Base-by-base conservation (phyloP, 495 filamentous ascomycete species). In the Lepidopterella palustris region DNA sequence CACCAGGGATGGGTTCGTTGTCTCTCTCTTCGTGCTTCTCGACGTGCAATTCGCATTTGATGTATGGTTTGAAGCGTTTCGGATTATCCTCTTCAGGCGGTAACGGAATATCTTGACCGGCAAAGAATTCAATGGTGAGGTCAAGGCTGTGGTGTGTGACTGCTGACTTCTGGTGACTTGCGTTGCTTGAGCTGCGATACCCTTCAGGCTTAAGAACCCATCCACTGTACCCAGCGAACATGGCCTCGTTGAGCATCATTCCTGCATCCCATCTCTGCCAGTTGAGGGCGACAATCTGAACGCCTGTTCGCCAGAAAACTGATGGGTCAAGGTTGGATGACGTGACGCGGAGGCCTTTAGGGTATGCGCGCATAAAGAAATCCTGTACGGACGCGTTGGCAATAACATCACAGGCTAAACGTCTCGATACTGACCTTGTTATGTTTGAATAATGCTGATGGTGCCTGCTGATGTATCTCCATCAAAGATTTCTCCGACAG, bases 191-290 rank as follows among this genome's bases (percentile, higher is more conserved):
- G 57, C 78, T 79, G 39, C 81, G 77, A 63, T 85, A 88, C 20
- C 84, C 87, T 25, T 77, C 70, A 0, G 92, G 92, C 67, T 97
- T 97, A 1, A 93, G 77, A 0, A 93, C 84, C 78, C 89, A 97
- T 18, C 92, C 92, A 4, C 76, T 78, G 1, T 86, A 86, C 10
- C 85, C 86, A 3, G 80, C 79, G 69, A 97, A 97, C 90, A 97
- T 92, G 57, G 82, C 92, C 66, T 90, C 84, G 67, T 96, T 96
- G 0, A 96, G 80, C 92, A 97, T 97, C 87, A 90, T 95, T 11
- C 89, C 92, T 57, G 86, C 84, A 67, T 97, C 92, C 67, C 84
- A 83, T 55, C 84, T 86, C 66, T 97, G 92, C 92, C 92, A 97
- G 72, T 97, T 97, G 40, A 97, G 77, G 1, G 92, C 92, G 0